Base-by-base conservation (phyloP, 2,329 filamentous ascomycete genomes). In the Colletotrichum melonis region DNA sequence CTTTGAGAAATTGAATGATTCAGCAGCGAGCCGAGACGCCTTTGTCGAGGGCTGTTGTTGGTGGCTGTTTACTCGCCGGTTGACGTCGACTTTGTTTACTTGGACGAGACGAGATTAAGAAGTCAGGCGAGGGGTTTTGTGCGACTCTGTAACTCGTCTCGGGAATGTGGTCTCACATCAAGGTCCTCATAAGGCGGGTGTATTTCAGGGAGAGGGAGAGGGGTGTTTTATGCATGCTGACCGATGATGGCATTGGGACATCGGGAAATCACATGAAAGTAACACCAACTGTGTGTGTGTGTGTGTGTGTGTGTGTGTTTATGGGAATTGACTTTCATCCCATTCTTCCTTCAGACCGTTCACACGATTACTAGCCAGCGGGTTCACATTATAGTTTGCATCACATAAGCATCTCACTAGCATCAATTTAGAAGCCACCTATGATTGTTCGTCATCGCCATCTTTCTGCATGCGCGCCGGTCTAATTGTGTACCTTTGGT, bases 251-350 rank as follows among this genome's bases (percentile, higher is more conserved):
- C 14, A 68, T 56, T 35, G 32, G 32, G 11, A 35, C 14, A 68
- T 56, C 12, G 32, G 32, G 11, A 35, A 35, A 32, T 46, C 66
- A 56, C 57, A 68, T 68, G 66, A 32, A 30, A 38, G 12, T 9
- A 11, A 4, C 4, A 28, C 28, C 28, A 32, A 32, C 8, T 32
- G 30, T 30, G 22, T 22, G 22, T 22, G 22, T 22, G 22, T 22
- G 22, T 30, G 28, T 6, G 7, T 30, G 28, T 30, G 3, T 35
- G 32, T 35, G 32, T 3, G 26, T 4, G 54, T 26, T 32, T 12
- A 30, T 16, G 22, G 32, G 56, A 68, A 68, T 72, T 72, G 69
- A 72, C 42, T 38, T 63, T 72, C 69, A 28, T 72, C 69, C 59
- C 57, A 68, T 62, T 9, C 28, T 14, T 24, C 26, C 35, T 16